Conservation (phyloP, 2,329 filamentous ascomycete species). For the Zymoseptoria crescenta region DNA sequence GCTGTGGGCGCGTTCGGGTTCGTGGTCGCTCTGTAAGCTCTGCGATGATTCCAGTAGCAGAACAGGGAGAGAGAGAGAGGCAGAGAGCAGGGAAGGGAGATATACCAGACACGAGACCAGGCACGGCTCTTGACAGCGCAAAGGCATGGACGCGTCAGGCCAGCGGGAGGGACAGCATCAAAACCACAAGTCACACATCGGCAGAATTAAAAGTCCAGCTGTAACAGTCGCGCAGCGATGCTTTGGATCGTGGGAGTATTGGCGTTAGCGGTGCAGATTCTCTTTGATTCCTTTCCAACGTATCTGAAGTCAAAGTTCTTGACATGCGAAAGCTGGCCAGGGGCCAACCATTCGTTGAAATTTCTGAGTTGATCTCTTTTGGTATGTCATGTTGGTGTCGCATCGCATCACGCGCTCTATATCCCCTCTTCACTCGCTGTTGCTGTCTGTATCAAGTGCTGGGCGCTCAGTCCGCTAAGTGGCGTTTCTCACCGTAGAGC, state of each 20-base stretch:
- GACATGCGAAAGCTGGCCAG: too few species aligned
- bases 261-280: too few species aligned
- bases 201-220: too few species aligned
- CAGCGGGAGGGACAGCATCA: background rate
- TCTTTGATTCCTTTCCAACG: too few species aligned
- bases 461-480: too few species aligned
- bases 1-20: constrained; percentile 21
- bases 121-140: background rate
- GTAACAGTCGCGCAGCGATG: too few species aligned
- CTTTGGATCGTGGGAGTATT: too few species aligned
- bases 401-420: background rate
- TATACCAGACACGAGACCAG: background rate
- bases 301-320: too few species aligned
- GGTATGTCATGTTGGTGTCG: background rate
- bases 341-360: too few species aligned
- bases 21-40: constrained; percentile 18
- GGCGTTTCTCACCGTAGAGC: too few species aligned
- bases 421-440: background rate
- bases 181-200: background rate
- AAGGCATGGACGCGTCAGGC: background rate
- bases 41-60: background rate
- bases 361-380: background rate
- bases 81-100: background rate
- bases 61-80: background rate
- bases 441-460: background rate